phyloP scores from a whole-genome alignment of 768 basidiomycete genomes.

The Cystofilobasidium macerans region DNA sequence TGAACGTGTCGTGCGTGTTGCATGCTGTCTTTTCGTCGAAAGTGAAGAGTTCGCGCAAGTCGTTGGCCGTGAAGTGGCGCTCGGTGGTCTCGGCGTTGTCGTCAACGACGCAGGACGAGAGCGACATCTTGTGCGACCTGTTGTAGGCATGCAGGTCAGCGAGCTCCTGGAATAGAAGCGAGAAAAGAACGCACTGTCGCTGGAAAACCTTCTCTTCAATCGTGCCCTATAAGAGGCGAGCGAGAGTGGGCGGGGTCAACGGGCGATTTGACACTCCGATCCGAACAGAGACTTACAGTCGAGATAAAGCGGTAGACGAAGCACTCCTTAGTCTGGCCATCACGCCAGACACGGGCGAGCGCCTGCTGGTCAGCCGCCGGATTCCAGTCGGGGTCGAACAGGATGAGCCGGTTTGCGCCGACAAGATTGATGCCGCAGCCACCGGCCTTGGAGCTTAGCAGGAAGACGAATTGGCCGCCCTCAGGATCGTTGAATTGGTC shows the following conservation, averaged over 20 bases:
- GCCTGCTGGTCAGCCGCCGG: slow-evolving; percentile 75
- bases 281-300: slow-evolving; percentile 42
- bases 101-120: slow-evolving; percentile 96
- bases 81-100: slow-evolving; percentile 74
- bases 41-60: slow-evolving; percentile 77
- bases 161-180: background rate
- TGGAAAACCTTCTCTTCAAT: slow-evolving; percentile 99
- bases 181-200: slow-evolving; percentile 53
- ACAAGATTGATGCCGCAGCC: slow-evolving; percentile 41
- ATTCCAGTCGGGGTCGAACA: slow-evolving; percentile 44
- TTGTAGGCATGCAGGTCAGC: background rate
- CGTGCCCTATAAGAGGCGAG: slow-evolving; percentile 48
- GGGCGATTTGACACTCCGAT: too few species aligned
- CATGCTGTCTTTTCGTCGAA: slow-evolving; percentile 78
- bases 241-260: too few species aligned
- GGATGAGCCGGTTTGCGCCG: slow-evolving; percentile 38
- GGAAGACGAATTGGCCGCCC: slow-evolving; percentile 39
- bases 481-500: slow-evolving; percentile 40
- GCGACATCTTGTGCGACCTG: slow-evolving; percentile 68
- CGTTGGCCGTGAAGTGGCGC: slow-evolving; percentile 83
- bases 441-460: slow-evolving; percentile 39
- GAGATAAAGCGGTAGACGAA: slow-evolving; percentile 98
- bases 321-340: slow-evolving; percentile 99
- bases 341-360: slow-evolving; percentile 95
- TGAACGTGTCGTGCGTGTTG: slow-evolving; percentile 97